Base-by-base conservation (phyloP, 2,329 filamentous ascomycete species). In the Ophiostoma australiae region DNA sequence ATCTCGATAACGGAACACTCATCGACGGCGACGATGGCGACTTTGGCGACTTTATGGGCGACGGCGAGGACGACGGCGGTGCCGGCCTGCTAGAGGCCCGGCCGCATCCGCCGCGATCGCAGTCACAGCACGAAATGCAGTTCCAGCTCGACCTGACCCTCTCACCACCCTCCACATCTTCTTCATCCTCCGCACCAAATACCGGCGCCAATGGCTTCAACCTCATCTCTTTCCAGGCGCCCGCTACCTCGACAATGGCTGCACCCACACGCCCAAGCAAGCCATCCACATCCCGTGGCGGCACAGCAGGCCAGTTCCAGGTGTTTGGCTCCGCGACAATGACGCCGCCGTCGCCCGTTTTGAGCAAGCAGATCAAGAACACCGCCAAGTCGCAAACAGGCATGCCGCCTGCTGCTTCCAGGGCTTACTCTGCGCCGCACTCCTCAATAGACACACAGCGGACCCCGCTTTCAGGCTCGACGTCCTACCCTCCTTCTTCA, bases 1-100 rank as follows among this genome's bases (percentile, higher is more conserved):
- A 72, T n/a, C 68, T 75, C 39, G 72, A 70, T 41, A 35, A 68
- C 37, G 71, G 13, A 13, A 23, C 48, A 13, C 65, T 71, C 11
- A 23, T 55, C 37, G 70, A 68, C 35, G 52, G 27, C 61, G 67
- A 37, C 20, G 70, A 72, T 20, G 41, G 48, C 10, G 74, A 78
- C 27, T 55, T 35, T 15, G 35, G 69, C 70, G 67, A 68, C 37
- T 66, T 39, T 15, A 39, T 39, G 20, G 63, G 20, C 66, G 39
- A 48, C 23, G 66, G 37, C 15, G 66, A 63, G 15, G 68, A 71
- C 13, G 68, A 68, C 11, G 13, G 15, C n/a, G n/a, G 23, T 31
- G 5, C 31, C 13, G 39, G 39, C 55, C 11, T 41, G 15, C 37
- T 31, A 23, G 63, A 23, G 15, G 4, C 65, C 3, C 65, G 68